A percentile compares a stretch with the other conserved stretches of the same genome.
These are phyloP conservation scores for Aspergillus sp. DNA, from an alignment of 2,329 filamentous ascomycete genomes.

Conservation along the genomic window DNA sequence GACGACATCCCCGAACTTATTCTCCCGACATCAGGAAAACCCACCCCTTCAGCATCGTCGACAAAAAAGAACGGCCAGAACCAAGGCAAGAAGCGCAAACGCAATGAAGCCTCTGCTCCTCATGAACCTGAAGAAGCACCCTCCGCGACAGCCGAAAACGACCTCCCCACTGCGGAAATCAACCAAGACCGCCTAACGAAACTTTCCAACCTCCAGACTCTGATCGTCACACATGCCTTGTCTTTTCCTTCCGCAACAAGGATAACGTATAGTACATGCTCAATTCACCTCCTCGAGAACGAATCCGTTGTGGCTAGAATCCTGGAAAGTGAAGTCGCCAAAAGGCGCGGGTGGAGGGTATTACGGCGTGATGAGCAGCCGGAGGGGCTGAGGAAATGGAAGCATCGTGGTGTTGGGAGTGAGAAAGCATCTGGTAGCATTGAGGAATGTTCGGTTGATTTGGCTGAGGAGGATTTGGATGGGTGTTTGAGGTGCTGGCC, in stretches of 20 bases:
- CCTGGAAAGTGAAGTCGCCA: slow-evolving; percentile 66
- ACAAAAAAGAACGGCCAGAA: slow-evolving; percentile 13
- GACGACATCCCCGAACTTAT: slow-evolving; percentile 73
- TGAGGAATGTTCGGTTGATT: slow-evolving; percentile 16
- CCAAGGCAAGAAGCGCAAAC: slow-evolving; percentile 46
- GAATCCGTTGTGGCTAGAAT: slow-evolving; percentile 77
- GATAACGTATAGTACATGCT: slow-evolving; percentile 94
- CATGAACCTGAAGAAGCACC: slow-evolving; percentile 9
- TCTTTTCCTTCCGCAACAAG: slow-evolving; percentile 71
- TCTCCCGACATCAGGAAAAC: slow-evolving; percentile 43
- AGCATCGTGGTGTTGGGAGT: slow-evolving; percentile 59
- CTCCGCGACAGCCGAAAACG: slow-evolving; percentile 38
- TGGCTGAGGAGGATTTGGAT: slow-evolving; percentile 57
- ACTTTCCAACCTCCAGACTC: slow-evolving; percentile 78
- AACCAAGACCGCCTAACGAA: slow-evolving; percentile 67
- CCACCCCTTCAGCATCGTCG: slow-evolving; percentile 21
- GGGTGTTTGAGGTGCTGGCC: slow-evolving; percentile 81
- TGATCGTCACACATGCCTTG: slow-evolving; percentile 80
- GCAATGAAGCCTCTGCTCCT: slow-evolving; percentile 11
- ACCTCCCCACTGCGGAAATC: slow-evolving; percentile 37
- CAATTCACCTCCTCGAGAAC: slow-evolving; percentile 82
- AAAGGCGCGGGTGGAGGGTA: slow-evolving; percentile 72
- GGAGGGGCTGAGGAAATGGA: slow-evolving; percentile 73
- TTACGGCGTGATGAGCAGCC: slow-evolving; percentile 71
- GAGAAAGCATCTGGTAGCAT: slow-evolving; percentile 27